Percentiles rank a stretch among this genome's conserved stretches.
Evolutionary conservation across 1,139 yeast species (phyloP).

Genomic region (Yamadazyma friedrichii): DNA sequence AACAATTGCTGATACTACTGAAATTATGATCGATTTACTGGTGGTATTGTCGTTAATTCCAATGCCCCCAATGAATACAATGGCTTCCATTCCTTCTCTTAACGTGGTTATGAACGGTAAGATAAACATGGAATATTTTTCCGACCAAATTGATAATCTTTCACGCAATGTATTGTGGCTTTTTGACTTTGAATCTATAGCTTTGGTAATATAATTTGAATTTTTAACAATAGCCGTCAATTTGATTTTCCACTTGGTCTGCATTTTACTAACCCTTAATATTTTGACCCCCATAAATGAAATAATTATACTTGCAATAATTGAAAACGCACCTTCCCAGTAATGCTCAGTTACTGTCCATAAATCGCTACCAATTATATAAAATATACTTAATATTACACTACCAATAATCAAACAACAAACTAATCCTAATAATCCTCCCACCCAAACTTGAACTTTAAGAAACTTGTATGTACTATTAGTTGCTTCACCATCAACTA

Average conservation of each 20-base stretch:
- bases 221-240: constrained; percentile 29
- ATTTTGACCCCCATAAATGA: constrained; percentile 47
- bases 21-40: constrained; percentile 30
- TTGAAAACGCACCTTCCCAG: constrained; percentile 48
- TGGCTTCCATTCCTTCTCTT: constrained; percentile 50
- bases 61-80: constrained; percentile 48
- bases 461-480: constrained; percentile 20
- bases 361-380: constrained; percentile 37
- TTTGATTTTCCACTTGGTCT: constrained; percentile 81
- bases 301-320: constrained; percentile 42
- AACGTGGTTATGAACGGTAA: constrained; percentile 46
- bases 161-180: constrained; percentile 7
- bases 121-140: constrained; percentile 39
- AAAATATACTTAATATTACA: constrained; percentile 35
- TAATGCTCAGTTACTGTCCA: constrained; percentile 48
- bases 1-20: constrained; percentile 29
- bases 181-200: constrained; percentile 11
- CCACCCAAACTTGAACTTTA: constrained; percentile 40
- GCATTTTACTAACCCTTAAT: constrained; percentile 53
- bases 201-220: constrained; percentile 19
- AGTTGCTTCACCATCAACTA: constrained; percentile 2
- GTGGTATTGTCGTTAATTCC: constrained; percentile 45
- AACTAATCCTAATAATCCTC: constrained; percentile 39
- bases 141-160: constrained; percentile 22
- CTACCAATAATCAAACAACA: constrained; percentile 39